Percentiles rank a stretch among this genome's conserved stretches.
phyloP scores from a whole-genome alignment of 257 asterid species.

The Nicotiana otophora region DNA sequence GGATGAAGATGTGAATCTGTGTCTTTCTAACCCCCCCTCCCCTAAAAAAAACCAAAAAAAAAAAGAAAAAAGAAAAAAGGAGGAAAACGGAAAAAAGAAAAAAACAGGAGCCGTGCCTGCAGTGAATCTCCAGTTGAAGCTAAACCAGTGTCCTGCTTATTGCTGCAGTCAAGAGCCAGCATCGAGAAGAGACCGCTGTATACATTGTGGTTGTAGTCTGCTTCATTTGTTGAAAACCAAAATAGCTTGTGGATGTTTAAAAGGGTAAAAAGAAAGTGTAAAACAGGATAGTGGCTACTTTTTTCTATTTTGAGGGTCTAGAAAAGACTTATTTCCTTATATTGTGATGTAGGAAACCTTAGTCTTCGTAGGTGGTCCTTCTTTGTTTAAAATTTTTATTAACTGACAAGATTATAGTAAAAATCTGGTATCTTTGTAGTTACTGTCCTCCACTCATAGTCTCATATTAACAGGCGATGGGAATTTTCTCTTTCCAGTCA shows the following conservation, averaged over 20 bases:
- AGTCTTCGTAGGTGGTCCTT: neutral
- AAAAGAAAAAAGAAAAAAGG: neutral
- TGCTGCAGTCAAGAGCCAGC: neutral
- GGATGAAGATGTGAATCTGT: constrained; percentile 4
- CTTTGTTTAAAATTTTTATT: neutral
- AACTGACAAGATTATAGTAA: neutral
- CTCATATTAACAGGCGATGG: too few relatives aligned
- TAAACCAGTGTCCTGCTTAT: neutral
- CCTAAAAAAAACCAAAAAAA: neutral
- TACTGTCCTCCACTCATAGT: neutral
- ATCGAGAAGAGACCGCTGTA: neutral
- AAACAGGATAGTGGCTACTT: neutral
- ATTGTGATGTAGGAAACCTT: neutral
- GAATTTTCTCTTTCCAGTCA: neutral
- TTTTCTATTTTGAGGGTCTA: neutral
- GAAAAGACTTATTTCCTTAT: neutral
- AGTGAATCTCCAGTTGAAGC: neutral
- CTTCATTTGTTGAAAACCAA: neutral
- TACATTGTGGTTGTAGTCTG: neutral
- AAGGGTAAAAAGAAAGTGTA: neutral
- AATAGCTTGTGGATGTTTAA: neutral
- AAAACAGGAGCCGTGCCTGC: neutral
- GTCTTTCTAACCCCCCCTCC: neutral
- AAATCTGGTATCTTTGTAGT: neutral
- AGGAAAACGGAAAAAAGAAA: neutral